Conservation (phyloP, 495 filamentous ascomycete species). For the Tetracladium setigerum region DNA sequence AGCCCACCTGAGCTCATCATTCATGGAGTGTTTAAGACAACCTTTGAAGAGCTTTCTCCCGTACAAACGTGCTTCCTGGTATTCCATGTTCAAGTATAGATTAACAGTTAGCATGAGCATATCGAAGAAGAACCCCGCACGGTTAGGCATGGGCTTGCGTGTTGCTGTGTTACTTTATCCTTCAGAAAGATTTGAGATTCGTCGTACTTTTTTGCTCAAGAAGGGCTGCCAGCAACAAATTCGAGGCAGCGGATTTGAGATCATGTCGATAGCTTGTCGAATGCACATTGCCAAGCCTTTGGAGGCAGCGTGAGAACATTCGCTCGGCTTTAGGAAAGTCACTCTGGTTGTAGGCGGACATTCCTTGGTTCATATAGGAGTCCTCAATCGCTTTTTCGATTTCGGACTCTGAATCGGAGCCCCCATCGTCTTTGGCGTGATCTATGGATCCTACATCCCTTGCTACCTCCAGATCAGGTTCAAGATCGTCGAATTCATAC, state of each 20-base stretch:
- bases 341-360: not conserved
- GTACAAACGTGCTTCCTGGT: conserved; percentile 10
- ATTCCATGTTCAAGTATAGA: conserved; percentile 1
- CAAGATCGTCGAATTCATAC: conserved; percentile 14
- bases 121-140: conserved; percentile 3
- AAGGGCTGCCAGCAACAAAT: conserved; percentile 1
- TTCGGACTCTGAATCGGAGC: conserved; percentile 7
- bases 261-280: too few relatives aligned
- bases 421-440: not conserved
- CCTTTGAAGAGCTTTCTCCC: conserved; percentile 8
- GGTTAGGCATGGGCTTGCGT: conserved; percentile 1
- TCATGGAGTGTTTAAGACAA: conserved; percentile 6
- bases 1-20: not conserved
- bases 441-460: too few relatives aligned
- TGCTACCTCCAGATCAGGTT: too few relatives aligned
- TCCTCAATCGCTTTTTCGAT: conserved; percentile 10
- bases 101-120: conserved; percentile 7
- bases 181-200: conserved; percentile 4
- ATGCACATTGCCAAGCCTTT: too few relatives aligned
- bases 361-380: conserved; percentile 8
- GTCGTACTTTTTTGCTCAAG: conserved; percentile 7
- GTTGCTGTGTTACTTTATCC: conserved; percentile 5
- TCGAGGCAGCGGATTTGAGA: not conserved
- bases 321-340: too few relatives aligned
- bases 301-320: too few relatives aligned